Conservation (phyloP, 2,329 filamentous ascomycete genomes). For the Beauveria bassiana region DNA sequence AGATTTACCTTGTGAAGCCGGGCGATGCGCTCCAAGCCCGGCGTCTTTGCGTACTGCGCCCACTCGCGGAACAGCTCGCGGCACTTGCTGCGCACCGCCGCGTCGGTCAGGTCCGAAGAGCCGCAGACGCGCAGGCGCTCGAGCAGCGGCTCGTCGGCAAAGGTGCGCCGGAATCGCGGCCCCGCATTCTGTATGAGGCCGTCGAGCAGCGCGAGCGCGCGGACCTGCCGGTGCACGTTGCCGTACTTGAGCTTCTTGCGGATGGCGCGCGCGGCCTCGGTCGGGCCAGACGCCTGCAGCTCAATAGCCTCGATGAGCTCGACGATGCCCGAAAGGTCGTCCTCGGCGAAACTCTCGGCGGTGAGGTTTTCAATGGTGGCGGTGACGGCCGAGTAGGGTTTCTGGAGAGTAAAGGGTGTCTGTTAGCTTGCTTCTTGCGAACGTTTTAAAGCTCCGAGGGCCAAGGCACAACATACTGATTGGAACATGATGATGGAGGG, state of each 20-base stretch:
- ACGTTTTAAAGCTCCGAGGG: too few species aligned
- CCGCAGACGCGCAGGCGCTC: constrained; percentile 85
- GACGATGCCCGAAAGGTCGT: constrained; percentile 85
- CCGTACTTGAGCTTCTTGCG: constrained; percentile 99
- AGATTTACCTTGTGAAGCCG: constrained; percentile 57
- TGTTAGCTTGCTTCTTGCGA: not conserved
- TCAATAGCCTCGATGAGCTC: constrained; percentile 92
- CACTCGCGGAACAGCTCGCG: constrained; percentile 80
- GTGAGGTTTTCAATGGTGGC: constrained; percentile 88
- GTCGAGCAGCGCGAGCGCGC: constrained; percentile 82
- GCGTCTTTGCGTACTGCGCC: constrained; percentile 76
- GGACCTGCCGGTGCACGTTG: constrained; percentile 82
- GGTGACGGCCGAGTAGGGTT: constrained; percentile 88
- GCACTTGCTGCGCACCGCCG: constrained; percentile 81
- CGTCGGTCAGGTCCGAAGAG: constrained; percentile 76
- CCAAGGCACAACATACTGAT: not conserved
- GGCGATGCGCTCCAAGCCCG: constrained; percentile 74
- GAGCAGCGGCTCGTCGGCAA: constrained; percentile 84
- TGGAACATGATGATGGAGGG: not conserved
- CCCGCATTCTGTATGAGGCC: constrained; percentile 93
- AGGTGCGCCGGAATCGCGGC: constrained; percentile 73
- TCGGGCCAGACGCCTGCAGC: constrained; percentile 77
- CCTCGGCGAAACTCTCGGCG: constrained; percentile 79
- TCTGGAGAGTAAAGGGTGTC: constrained; percentile 33
- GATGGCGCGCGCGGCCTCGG: constrained; percentile 83